Base-by-base conservation (phyloP, 1,284 basidiomycete species). In the Chondrostereum purpureum region DNA sequence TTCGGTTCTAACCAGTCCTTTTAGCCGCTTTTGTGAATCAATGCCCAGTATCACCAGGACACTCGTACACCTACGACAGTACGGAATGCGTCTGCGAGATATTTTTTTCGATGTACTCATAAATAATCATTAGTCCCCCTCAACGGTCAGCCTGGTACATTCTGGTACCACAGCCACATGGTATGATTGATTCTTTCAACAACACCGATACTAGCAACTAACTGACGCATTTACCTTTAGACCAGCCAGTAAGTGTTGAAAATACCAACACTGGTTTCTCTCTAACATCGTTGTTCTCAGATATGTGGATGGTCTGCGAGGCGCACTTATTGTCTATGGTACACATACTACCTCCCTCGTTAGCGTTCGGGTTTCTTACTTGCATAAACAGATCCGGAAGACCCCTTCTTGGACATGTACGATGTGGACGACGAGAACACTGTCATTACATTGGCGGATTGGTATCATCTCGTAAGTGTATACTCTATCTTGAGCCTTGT, bases 351-450 rank as follows among this genome's bases (percentile, higher is more conserved):
- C 41, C 11, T 12, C 41, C 14, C 17, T 42, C 18, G 27, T 3
- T 13, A n/a, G 17, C 5, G 6, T 19, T 10, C 18, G 22, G 10
- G 22, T 20, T 19, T 22, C 16, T 10, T 22, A 6, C 5, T 27
- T 43, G 12, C 19, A 14, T 12, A 37, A 14, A 23, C 23, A 48
- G 50, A 51, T 35, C 47, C 47, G 23, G 39, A 68, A 5, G 69
- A 72, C 47, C 70, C 68, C 0, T 58, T 61, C 40, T 50, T 44
- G 3, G 14, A 50, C 43, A 46, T 66, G 18, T 73, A 70, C 46
- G 69, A 73, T 50, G 58, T 70, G 16, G 70, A 72, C 42, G 59
- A 72, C 44, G 67, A 40, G n/a, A 56, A 53, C 17, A 70, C 66
- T 0, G 50, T 69, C n/a, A 61, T 69, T 21, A 47, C 45, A 10